Percentiles rank a stretch among this genome's conserved stretches.
phyloP scores from a whole-genome alignment of 2,329 filamentous ascomycete species.

The Colletotrichum viniferum region DNA sequence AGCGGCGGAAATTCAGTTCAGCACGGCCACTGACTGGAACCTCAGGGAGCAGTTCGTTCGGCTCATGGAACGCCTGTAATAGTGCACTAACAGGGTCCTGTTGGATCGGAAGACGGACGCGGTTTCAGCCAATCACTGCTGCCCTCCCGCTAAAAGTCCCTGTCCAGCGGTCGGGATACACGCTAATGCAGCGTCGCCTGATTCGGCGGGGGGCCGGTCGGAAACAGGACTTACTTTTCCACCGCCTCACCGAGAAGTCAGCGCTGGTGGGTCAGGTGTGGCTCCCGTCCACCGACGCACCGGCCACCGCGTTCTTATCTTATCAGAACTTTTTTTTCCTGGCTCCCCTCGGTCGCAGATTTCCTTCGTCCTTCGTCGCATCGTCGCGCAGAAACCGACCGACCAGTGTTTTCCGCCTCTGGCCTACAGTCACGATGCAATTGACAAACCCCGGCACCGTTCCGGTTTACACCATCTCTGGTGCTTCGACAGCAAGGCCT shows the following conservation, averaged over 20 bases:
- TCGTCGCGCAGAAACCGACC: constrained; percentile 6
- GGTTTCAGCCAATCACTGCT: not conserved
- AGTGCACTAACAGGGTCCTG: constrained; percentile 13
- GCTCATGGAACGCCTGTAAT: not conserved
- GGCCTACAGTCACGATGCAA: constrained; percentile 63
- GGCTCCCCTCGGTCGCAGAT: not conserved
- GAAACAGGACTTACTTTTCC: constrained; percentile 10
- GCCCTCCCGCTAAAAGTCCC: not conserved
- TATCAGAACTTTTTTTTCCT: constrained; percentile 23
- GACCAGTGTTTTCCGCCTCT: not conserved
- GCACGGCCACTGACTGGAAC: not conserved
- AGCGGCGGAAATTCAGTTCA: constrained; percentile 6
- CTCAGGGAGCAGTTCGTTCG: constrained; percentile 2
- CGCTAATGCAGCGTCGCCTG: constrained; percentile 20
- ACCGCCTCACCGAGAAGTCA: constrained; percentile 14
- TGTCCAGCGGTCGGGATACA: constrained; percentile 21
- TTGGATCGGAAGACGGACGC: not conserved
- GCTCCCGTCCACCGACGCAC: not conserved
- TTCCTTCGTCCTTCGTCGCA: constrained; percentile 10
- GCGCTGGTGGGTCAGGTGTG: not conserved
- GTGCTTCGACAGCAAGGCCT: constrained; percentile 83
- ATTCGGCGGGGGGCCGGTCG: not conserved
- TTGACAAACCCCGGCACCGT: constrained; percentile 82
- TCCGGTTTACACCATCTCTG: constrained; percentile 93
- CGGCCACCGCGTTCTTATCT: constrained; percentile 12